Conservation (phyloP, 1,284 basidiomycete genomes). For the Anthracocystis panici-leucophaei region DNA sequence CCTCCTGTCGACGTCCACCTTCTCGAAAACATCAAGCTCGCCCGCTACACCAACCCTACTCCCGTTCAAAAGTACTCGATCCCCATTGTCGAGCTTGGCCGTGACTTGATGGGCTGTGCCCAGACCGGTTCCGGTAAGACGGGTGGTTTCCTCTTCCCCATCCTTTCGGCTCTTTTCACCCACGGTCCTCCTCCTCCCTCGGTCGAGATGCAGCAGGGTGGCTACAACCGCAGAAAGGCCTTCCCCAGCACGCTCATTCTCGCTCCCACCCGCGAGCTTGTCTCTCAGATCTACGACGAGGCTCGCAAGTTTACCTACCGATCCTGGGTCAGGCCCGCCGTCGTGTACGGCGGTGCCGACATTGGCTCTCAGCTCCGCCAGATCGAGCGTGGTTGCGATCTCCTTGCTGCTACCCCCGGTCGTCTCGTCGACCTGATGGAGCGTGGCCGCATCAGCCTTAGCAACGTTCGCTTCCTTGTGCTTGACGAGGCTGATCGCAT, state of each 20-base stretch:
- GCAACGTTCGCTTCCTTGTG: conserved; percentile 97
- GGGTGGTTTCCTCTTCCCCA: conserved; percentile 98
- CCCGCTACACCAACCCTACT: conserved; percentile 93
- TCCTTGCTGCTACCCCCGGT: conserved; percentile 97
- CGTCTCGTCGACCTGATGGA: conserved; percentile 98
- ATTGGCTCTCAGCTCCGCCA: conserved; percentile 93
- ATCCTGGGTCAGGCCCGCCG: conserved; percentile 98
- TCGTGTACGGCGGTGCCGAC: conserved; percentile 99
- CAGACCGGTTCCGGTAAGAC: conserved; percentile 99
- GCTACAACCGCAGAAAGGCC: conserved; percentile 85
- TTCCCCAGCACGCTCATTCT: conserved; percentile 96
- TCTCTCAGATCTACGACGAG: conserved; percentile 99
- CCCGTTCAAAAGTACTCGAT: conserved; percentile 99
- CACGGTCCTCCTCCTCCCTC: conserved; percentile 82
- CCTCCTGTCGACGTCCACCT: conserved; percentile 93
- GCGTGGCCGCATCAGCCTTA: conserved; percentile 93
- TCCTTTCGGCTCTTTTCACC: conserved; percentile 91
- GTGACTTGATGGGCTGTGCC: conserved; percentile 99
- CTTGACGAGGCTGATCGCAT: conserved; percentile 99
- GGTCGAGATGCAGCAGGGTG: conserved; percentile 71
- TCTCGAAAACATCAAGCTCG: conserved; percentile 91
- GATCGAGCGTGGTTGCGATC: conserved; percentile 96
- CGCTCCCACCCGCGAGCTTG: conserved; percentile 97
- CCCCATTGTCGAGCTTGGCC: conserved; percentile 88
- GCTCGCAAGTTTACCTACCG: conserved; percentile 99